These are phyloP conservation scores for Gnetum montanum DNA, from an alignment of 75 land plant genomes.

Conservation along the genomic window DNA sequence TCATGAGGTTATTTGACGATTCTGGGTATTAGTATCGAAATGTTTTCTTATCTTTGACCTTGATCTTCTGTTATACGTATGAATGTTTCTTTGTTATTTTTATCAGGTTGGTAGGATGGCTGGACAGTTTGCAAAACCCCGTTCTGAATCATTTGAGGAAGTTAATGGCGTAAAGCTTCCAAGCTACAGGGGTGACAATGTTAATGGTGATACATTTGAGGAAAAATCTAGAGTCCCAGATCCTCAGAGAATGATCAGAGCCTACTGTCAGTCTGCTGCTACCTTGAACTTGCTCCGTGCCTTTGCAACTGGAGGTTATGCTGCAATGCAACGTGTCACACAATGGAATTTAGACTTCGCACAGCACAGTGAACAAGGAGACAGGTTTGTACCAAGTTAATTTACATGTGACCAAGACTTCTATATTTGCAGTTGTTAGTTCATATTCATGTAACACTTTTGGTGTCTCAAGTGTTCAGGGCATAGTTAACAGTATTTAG, in stretches of 20 bases:
- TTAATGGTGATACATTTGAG: conserved; percentile 11
- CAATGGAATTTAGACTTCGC: conserved; percentile 19
- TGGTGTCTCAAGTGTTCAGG: too few relatives aligned
- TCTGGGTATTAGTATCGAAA: too few relatives aligned
- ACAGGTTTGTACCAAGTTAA: too few relatives aligned
- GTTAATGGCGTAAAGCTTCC: conserved; percentile 4
- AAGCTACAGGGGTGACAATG: conserved; percentile 12
- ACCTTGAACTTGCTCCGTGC: conserved; percentile 16
- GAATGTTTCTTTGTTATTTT: background rate
- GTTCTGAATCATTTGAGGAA: conserved; percentile 2
- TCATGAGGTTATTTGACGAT: too few relatives aligned
- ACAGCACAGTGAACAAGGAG: conserved; percentile 8
- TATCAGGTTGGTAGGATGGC: conserved; percentile 11
- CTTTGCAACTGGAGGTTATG: conserved; percentile 21
- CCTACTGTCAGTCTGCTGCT: conserved; percentile 17
- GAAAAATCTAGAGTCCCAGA: conserved; percentile 2
- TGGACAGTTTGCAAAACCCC: conserved; percentile 14
- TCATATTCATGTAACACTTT: too few relatives aligned
- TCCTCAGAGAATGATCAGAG: conserved; percentile 6
- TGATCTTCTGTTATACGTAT: too few relatives aligned
- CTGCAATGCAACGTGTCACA: conserved; percentile 12
- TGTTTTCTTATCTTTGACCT: too few relatives aligned
- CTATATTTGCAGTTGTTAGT: too few relatives aligned
- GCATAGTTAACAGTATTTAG: too few relatives aligned
- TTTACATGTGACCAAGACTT: too few relatives aligned